Evolutionary conservation across 805 yeast species (phyloP).

Genomic region (Kazachstania bromeliacearum): DNA sequence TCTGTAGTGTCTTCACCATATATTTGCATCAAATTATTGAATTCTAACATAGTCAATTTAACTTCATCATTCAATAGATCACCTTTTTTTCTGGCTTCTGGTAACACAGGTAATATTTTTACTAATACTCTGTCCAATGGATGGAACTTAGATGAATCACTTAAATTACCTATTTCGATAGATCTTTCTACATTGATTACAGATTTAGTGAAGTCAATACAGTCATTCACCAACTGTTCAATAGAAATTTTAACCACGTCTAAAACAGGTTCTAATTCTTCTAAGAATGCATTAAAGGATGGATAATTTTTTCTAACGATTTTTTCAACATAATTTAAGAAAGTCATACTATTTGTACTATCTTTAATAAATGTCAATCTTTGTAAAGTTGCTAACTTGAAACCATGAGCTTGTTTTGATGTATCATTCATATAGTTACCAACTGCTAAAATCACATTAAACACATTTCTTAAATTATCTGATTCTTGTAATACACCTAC

Average conservation of each 20-base stretch:
- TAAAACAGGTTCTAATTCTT: constrained; percentile 53
- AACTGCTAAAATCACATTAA: constrained; percentile 78
- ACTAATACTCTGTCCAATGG: constrained; percentile 68
- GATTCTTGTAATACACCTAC: constrained; percentile 57
- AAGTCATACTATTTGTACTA: constrained; percentile 76
- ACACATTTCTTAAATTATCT: constrained; percentile 55
- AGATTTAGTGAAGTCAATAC: constrained; percentile 49
- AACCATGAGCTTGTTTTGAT: constrained; percentile 89
- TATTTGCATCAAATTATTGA: constrained; percentile 61
- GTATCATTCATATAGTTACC: constrained; percentile 95
- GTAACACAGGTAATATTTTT: constrained; percentile 55
- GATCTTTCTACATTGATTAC: constrained; percentile 67
- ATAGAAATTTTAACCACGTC: constrained; percentile 64
- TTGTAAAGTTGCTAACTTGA: constrained; percentile 81
- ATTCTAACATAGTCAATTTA: constrained; percentile 52
- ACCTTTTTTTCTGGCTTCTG: constrained; percentile 65
- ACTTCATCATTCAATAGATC: constrained; percentile 56
- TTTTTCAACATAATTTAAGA: constrained; percentile 85
- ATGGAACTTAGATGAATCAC: constrained; percentile 69
- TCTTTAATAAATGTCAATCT: constrained; percentile 86
- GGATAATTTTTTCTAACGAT: constrained; percentile 80
- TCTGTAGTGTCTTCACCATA: constrained; percentile 89
- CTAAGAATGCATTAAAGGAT: constrained; percentile 61
- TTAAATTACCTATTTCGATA: constrained; percentile 71
- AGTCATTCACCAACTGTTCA: constrained; percentile 71